Evolutionary conservation across 345 rosid species (phyloP).

Genomic region (Gossypioides kirkii): DNA sequence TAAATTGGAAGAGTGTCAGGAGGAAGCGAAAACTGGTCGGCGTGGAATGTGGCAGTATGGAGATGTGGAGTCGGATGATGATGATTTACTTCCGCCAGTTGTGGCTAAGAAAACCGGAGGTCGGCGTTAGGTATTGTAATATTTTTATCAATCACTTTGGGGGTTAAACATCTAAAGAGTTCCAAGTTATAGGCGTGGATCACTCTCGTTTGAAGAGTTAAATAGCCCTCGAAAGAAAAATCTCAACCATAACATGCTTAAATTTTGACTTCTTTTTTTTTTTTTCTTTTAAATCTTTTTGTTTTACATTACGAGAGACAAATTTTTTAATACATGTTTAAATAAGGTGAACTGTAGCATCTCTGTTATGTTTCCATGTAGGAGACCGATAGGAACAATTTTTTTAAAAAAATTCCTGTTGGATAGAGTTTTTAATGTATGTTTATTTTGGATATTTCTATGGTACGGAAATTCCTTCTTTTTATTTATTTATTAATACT

Average conservation of each 20-base stretch:
- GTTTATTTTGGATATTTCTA: background rate
- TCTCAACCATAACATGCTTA: background rate
- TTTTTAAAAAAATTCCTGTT: background rate
- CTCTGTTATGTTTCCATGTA: background rate
- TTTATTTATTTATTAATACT: background rate
- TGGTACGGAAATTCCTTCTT: background rate
- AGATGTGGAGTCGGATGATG: slow-evolving; percentile 89
- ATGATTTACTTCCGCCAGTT: slow-evolving; percentile 56
- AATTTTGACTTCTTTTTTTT: background rate
- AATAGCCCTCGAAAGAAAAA: background rate
- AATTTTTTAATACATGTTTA: background rate
- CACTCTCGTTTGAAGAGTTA: background rate
- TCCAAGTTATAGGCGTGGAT: slow-evolving; percentile 12
- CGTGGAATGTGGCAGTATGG: slow-evolving; percentile 90
- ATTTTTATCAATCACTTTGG: slow-evolving; percentile 4
- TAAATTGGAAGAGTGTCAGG: slow-evolving; percentile 72
- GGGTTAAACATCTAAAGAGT: slow-evolving; percentile 17
- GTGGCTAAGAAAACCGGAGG: slow-evolving; percentile 50
- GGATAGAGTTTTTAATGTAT: background rate
- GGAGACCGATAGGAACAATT: background rate
- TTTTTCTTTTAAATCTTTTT: background rate
- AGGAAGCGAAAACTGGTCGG: slow-evolving; percentile 65
- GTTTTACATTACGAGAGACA: background rate
- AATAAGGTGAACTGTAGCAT: background rate
- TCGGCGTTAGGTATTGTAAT: slow-evolving; percentile 46